phyloP scores from a whole-genome alignment of 83 land plant species.

The Larix sibirica region DNA sequence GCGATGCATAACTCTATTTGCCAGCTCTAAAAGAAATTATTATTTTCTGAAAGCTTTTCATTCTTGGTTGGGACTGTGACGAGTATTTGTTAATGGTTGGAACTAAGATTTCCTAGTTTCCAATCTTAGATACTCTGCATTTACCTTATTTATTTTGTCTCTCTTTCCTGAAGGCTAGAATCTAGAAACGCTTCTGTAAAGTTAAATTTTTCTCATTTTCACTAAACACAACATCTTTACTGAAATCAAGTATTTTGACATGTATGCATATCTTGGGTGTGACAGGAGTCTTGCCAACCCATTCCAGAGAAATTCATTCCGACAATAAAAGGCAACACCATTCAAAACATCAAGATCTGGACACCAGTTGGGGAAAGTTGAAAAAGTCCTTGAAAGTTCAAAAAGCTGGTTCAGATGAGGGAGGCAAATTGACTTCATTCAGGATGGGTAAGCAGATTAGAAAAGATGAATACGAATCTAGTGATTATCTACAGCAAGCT shows the following conservation, averaged over 20 bases:
- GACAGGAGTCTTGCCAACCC: constrained; percentile 1
- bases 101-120: background rate
- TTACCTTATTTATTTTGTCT: background rate
- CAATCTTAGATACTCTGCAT: too few relatives aligned
- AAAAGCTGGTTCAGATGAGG: background rate
- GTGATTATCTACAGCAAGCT: constrained; percentile 12
- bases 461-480: constrained; percentile 12
- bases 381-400: background rate
- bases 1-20: too few relatives aligned
- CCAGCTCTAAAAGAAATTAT: too few relatives aligned
- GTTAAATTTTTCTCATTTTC: background rate
- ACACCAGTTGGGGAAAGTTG: background rate
- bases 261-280: background rate
- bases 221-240: background rate
- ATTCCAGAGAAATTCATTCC: background rate
- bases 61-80: too few relatives aligned
- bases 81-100: too few relatives aligned
- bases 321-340: background rate
- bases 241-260: background rate
- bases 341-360: background rate
- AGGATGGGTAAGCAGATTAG: constrained; percentile 23
- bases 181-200: background rate
- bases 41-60: too few relatives aligned
- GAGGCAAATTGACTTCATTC: constrained; percentile 11
- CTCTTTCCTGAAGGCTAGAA: background rate